Conservation (phyloP, 2,329 filamentous ascomycete genomes). For the Aureobasidium lini region DNA sequence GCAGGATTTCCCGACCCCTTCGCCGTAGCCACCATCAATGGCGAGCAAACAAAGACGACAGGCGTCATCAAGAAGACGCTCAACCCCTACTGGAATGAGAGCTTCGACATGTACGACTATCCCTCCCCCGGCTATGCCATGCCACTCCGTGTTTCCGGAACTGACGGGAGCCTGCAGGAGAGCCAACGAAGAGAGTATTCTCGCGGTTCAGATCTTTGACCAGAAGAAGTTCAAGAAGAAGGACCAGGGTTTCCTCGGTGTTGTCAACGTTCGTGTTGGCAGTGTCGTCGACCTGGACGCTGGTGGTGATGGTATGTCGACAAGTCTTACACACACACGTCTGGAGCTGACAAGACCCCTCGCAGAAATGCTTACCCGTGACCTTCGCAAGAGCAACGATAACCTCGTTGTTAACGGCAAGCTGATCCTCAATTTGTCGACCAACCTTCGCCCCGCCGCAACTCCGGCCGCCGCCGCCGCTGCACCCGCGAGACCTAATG, state of each 20-base stretch:
- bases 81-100: conserved; percentile 99
- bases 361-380: conserved; percentile 88
- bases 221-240: conserved; percentile 99
- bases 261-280: conserved; percentile 94
- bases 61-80: conserved; percentile 93
- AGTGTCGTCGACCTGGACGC: conserved; percentile 87
- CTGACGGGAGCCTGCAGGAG: conserved; percentile 48
- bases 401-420: conserved; percentile 97
- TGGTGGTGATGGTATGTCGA: conserved; percentile 74
- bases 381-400: conserved; percentile 96
- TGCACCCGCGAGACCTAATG: conserved; percentile 27
- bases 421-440: conserved; percentile 91
- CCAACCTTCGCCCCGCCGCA: conserved; percentile 70
- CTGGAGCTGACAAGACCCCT: conserved; percentile 12
- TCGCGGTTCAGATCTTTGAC: conserved; percentile 97
- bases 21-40: conserved; percentile 91
- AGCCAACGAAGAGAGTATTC: conserved; percentile 89
- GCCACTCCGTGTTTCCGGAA: not conserved
- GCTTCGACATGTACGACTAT: conserved; percentile 83
- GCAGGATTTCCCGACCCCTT: conserved; percentile 95
- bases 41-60: conserved; percentile 98
- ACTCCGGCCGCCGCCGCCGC: conserved; percentile 22
- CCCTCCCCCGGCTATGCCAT: not conserved
- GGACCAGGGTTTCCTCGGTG: conserved; percentile 96
- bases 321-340: not conserved